phyloP scores from a whole-genome alignment of 495 filamentous ascomycete genomes.

The Echria macrotheca region DNA sequence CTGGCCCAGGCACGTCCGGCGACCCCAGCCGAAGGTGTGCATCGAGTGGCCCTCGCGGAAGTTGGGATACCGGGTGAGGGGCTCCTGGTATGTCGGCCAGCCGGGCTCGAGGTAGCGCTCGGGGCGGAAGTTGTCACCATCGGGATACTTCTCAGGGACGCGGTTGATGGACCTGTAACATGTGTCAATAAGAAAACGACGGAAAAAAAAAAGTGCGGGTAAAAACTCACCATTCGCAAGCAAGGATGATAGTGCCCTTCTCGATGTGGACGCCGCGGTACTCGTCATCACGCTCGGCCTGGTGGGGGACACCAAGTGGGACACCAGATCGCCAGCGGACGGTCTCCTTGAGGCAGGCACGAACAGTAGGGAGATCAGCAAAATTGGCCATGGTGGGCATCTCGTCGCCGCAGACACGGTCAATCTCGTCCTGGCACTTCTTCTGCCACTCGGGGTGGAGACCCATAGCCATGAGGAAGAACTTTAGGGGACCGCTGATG shows the following conservation, averaged over 20 bases:
- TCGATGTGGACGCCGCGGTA: conserved; percentile 46
- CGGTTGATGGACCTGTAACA: conserved; percentile 45
- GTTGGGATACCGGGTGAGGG: conserved; percentile 46
- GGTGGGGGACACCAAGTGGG: conserved; percentile 48
- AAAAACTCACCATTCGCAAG: conserved; percentile 47
- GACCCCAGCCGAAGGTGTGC: conserved; percentile 59
- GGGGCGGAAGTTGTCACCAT: conserved; percentile 51
- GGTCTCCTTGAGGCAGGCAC: conserved; percentile 57
- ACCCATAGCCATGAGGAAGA: conserved; percentile 47
- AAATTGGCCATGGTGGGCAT: conserved; percentile 46
- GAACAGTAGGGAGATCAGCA: conserved; percentile 42
- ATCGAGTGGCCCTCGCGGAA: conserved; percentile 44
- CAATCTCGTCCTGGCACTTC: conserved; percentile 54
- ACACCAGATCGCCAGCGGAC: conserved; percentile 55
- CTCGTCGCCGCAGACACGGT: conserved; percentile 49
- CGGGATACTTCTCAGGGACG: conserved; percentile 42
- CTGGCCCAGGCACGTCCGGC: conserved; percentile 57
- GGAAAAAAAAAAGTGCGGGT: too few relatives aligned
- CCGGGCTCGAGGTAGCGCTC: conserved; percentile 47
- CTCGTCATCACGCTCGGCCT: conserved; percentile 46
- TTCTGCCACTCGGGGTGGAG: conserved; percentile 43
- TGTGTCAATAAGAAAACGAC: not conserved
- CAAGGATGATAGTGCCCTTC: conserved; percentile 47
- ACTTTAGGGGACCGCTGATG: conserved; percentile 41
- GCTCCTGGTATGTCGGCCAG: conserved; percentile 52